Percentiles rank a stretch among this genome's conserved stretches.
These are phyloP conservation scores for Ananas comosus DNA, from an alignment of 176 grass and related monocot genomes.

Conservation along the genomic window DNA sequence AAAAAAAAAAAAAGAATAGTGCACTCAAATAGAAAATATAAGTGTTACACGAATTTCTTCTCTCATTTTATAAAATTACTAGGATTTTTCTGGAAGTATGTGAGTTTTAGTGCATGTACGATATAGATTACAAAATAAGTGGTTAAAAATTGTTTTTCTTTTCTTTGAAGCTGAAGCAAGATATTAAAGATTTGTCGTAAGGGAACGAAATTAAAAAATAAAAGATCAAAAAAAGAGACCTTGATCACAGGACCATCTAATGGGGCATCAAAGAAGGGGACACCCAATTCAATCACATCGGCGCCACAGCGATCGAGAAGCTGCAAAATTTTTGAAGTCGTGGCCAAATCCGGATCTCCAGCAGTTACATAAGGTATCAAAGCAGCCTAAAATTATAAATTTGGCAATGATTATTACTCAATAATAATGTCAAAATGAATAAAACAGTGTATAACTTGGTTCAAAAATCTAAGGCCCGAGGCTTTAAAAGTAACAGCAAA, in stretches of 20 bases:
- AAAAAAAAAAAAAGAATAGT: too few relatives aligned
- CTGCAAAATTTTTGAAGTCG: slow-evolving; percentile 5
- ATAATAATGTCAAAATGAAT: background rate
- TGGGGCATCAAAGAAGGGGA: background rate
- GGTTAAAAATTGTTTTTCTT: too few relatives aligned
- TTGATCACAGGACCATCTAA: slow-evolving; percentile 21
- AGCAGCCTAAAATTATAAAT: slow-evolving; percentile 6
- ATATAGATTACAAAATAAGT: too few relatives aligned
- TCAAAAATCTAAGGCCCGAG: background rate
- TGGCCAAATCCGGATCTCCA: slow-evolving; percentile 22
- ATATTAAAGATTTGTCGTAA: slow-evolving; percentile 1
- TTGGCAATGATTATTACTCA: background rate
- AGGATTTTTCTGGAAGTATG: too few relatives aligned
- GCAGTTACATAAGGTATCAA: slow-evolving; percentile 22
- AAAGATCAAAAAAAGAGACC: background rate
- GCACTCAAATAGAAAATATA: too few relatives aligned
- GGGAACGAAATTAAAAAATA: background rate
- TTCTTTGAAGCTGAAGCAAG: background rate
- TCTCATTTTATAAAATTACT: too few relatives aligned
- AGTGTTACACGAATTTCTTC: too few relatives aligned
- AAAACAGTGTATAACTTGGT: background rate
- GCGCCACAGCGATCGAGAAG: background rate
- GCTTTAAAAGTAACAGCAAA: too few relatives aligned
- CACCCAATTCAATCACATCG: slow-evolving; percentile 18
- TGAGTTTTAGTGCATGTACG: too few relatives aligned